These are phyloP conservation scores for Apiospora kogelbergensis DNA, from an alignment of 2,329 filamentous ascomycete species.

Conservation along the genomic window DNA sequence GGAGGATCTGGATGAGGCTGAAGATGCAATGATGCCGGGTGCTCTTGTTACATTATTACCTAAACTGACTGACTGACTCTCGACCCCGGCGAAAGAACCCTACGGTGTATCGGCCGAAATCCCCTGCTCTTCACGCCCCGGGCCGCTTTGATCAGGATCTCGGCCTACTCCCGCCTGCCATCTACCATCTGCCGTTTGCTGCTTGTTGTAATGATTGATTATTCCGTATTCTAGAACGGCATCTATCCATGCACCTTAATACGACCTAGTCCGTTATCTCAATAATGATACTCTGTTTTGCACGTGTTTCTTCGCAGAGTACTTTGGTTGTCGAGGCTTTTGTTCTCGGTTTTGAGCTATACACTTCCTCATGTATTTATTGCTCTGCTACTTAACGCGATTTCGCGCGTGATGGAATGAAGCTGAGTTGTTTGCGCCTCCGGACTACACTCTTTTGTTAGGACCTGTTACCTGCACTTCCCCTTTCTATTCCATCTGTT, in stretches of 20 bases:
- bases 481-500: too few relatives aligned
- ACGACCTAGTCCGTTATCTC: neutral
- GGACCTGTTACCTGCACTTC: too few relatives aligned
- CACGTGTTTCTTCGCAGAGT: neutral
- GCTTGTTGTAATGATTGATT: neutral
- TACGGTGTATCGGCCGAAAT: neutral
- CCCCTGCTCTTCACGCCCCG: neutral
- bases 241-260: neutral
- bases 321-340: neutral
- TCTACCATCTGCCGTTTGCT: neutral
- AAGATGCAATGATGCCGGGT: neutral
- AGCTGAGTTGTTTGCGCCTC: neutral
- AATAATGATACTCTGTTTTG: neutral
- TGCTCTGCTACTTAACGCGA: neutral
- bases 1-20: neutral
- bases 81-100: neutral
- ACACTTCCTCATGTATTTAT: neutral
- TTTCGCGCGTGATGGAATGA: neutral
- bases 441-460: too few relatives aligned
- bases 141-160: neutral
- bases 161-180: neutral
- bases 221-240: neutral
- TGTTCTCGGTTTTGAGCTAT: neutral
- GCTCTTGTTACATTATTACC: slow-evolving; percentile 1
- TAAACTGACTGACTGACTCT: neutral